A percentile compares a stretch with the other conserved stretches of the same genome.
phyloP scores from a whole-genome alignment of 2,329 filamentous ascomycete species.

The Bipolaris cookei region DNA sequence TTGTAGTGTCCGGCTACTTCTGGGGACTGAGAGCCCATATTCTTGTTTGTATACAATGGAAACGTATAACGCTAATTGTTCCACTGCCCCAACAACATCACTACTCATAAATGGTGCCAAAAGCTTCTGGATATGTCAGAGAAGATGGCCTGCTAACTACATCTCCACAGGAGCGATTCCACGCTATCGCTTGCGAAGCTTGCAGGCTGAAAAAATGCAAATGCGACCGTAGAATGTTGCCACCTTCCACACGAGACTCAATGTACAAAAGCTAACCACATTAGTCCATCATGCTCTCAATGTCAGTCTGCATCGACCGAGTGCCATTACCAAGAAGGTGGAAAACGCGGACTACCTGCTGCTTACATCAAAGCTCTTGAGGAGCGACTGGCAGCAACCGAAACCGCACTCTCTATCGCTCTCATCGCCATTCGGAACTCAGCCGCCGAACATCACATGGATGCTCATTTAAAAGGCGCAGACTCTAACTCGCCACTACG shows the following conservation, averaged over 20 bases:
- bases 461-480: neutral
- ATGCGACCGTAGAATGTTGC: constrained; percentile 36
- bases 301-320: constrained; percentile 20
- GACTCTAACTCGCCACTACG: neutral
- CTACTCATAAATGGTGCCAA: neutral
- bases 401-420: constrained; percentile 28
- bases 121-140: neutral
- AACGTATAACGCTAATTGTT: neutral
- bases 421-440: constrained; percentile 21
- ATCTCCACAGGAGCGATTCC: constrained; percentile 10
- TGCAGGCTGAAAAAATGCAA: constrained; percentile 39
- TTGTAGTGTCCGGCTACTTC: no score
- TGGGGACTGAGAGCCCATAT: no score
- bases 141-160: neutral
- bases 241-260: neutral
- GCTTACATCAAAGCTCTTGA: constrained; percentile 37
- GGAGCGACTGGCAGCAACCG: constrained; percentile 33
- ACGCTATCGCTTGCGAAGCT: constrained; percentile 36
- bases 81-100: neutral
- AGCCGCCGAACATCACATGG: neutral
- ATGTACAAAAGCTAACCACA: neutral
- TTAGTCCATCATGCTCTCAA: constrained; percentile 35
- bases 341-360: constrained; percentile 34
- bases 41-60: neutral
- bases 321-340: constrained; percentile 36